Percentiles rank a stretch among this genome's conserved stretches.
phyloP scores from a whole-genome alignment of 208 protist genomes.

The Kentomonas sorsogonicus region DNA sequence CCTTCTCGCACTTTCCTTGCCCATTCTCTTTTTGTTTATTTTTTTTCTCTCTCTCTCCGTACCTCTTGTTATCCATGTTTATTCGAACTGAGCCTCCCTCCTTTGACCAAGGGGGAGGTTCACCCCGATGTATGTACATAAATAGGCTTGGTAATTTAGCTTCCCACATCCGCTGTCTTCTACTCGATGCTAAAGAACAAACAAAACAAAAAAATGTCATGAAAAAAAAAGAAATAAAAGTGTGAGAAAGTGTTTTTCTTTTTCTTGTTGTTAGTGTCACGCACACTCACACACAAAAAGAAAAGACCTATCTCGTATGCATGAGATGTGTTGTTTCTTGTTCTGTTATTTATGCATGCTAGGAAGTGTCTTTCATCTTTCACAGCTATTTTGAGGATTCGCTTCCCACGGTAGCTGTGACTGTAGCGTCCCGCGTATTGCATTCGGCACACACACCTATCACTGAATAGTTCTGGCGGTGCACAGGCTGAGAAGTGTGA shows the following conservation, averaged over 20 bases:
- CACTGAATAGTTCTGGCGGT: too few species aligned
- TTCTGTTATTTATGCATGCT: too few species aligned
- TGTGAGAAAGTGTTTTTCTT: neutral
- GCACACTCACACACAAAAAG: neutral
- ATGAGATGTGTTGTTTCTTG: too few species aligned
- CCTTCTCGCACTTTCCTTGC: conserved; percentile 5
- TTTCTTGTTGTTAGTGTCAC: neutral
- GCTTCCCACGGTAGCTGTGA: too few species aligned
- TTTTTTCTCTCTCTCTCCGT: conserved; percentile 15
- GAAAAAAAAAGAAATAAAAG: neutral
- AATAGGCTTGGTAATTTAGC: too few species aligned
- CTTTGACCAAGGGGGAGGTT: neutral
- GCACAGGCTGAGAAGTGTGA: too few species aligned
- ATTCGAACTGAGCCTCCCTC: neutral
- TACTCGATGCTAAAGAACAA: conserved; percentile 8
- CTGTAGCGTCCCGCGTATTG: too few species aligned
- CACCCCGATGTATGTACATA: neutral
- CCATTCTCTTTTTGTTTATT: conserved; percentile 3
- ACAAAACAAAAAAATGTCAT: neutral
- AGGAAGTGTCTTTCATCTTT: too few species aligned
- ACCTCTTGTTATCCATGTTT: neutral
- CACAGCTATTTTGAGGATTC: too few species aligned
- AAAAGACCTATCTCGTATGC: too few species aligned
- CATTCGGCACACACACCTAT: too few species aligned
- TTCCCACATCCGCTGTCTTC: neutral